Evolutionary conservation across 306 rosid genomes (phyloP), one percentile per base, ranked within the genome.

Genomic region (Cotoneaster glaucophyllus): DNA sequence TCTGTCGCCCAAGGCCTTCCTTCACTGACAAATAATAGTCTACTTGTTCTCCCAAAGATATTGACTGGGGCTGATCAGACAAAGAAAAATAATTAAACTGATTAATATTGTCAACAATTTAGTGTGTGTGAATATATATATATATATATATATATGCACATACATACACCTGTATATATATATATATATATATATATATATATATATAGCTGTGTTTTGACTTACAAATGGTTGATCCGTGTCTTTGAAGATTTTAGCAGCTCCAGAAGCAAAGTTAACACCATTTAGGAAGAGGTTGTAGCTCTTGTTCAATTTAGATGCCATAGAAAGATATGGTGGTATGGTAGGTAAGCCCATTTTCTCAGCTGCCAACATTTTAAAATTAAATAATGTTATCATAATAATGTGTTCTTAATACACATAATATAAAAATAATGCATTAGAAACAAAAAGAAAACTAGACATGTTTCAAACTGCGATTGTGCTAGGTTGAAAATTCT

Each of bases 241-340:
- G 53, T 87, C 87, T 31, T 81, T 84, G 65, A 91, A 79, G 74
- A 91, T 92, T 73, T 90, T 93, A 25, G 97, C 89, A 53, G 92
- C 95, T 58, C 87, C 94, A 5, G 97, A 94, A 4, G 90, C 98
- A 57, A 94, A 91, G 87, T 91, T 94, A 25, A 90, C 95, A 66
- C 98, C 98, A 10, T 85, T 83, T 7, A 76, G 58, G 50, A 88
- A 84, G 7, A 86, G 77, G 3, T 37, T 58, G 6, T 45, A 4
- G 18, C 71, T 83, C 57, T 32, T 71, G 69, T 79, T 83, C 65
- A 52, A 21, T 62, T 70, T 84, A 45, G 84, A 82, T 5, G 45
- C 26, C 1, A 87, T 67, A 10, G 88, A 92, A 4, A 94, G 84
- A 79, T 90, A 92, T 22, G 98, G 96, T 22, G 92, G 90, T 34